Evolutionary conservation across 306 rosid genomes (phyloP).

Genomic region (Trifolium dubium): DNA sequence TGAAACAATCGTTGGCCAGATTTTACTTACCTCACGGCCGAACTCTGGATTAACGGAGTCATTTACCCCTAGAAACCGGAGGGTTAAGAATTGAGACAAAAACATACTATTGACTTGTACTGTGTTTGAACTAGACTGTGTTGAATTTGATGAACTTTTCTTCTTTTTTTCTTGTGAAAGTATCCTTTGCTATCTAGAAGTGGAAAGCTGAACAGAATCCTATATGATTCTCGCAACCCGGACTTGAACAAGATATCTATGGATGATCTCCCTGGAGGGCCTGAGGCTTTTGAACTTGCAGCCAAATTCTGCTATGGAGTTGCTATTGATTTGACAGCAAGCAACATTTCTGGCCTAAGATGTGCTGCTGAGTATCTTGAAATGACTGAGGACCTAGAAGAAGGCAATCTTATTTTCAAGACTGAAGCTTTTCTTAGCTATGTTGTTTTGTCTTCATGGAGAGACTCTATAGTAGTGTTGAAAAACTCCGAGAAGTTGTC

Average conservation of each 20-base stretch:
- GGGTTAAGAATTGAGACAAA: not conserved
- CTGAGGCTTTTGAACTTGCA: constrained; percentile 84
- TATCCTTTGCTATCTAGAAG: constrained; percentile 91
- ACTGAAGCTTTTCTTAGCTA: constrained; percentile 97
- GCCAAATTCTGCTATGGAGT: constrained; percentile 92
- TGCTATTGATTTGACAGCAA: constrained; percentile 87
- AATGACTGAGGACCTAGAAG: constrained; percentile 97
- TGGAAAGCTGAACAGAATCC: constrained; percentile 88
- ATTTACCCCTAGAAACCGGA: not conserved
- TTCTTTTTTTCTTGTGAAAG: constrained; percentile 46
- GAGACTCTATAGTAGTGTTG: constrained; percentile 89
- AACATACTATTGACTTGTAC: not conserved
- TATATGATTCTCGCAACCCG: constrained; percentile 72
- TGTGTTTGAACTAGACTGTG: constrained; percentile 19
- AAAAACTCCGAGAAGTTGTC: constrained; percentile 95
- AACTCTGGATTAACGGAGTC: not conserved
- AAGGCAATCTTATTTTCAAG: constrained; percentile 97
- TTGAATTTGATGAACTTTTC: constrained; percentile 37
- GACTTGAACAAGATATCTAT: constrained; percentile 66
- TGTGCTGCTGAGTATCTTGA: constrained; percentile 94
- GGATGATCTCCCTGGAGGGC: constrained; percentile 91
- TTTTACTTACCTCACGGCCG: not conserved
- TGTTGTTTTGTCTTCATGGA: constrained; percentile 97
- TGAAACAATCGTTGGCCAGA: not conserved
- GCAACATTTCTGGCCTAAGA: constrained; percentile 91